These are phyloP conservation scores for Malassezia yamatoensis DNA, from an alignment of 1,284 basidiomycete genomes.

Conservation along the genomic window DNA sequence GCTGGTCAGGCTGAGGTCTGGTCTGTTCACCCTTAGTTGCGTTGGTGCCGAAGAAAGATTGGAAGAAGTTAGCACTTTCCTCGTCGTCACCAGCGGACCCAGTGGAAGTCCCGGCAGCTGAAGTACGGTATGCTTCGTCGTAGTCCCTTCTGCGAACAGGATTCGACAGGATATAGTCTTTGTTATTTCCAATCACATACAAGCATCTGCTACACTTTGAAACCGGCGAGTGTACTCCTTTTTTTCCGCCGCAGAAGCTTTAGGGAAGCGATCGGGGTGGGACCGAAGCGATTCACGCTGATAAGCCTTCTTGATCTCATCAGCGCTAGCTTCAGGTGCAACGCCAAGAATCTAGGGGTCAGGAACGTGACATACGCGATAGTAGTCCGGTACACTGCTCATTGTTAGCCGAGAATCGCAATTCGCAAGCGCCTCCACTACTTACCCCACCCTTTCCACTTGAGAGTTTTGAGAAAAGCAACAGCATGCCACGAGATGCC, in stretches of 20 bases:
- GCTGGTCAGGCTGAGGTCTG: conserved; percentile 31
- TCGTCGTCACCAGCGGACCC: conserved; percentile 21
- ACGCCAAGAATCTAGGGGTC: conserved; percentile 47
- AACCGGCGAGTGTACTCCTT: conserved; percentile 51
- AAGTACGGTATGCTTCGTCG: conserved; percentile 11
- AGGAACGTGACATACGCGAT: conserved; percentile 4
- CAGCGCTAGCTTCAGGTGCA: conserved; percentile 56
- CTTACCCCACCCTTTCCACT: no score
- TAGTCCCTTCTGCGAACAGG: conserved; percentile 67
- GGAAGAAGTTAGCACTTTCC: conserved; percentile 37
- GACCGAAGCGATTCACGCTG: conserved; percentile 65
- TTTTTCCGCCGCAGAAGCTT: conserved; percentile 63
- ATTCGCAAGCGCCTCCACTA: background rate
- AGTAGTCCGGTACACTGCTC: conserved; percentile 14
- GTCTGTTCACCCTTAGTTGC: background rate
- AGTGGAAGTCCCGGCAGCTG: conserved; percentile 8
- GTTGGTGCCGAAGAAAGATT: conserved; percentile 20
- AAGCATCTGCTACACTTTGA: conserved; percentile 76
- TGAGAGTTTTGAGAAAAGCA: background rate
- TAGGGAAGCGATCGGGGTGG: conserved; percentile 77
- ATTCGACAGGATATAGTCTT: conserved; percentile 79
- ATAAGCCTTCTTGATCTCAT: conserved; percentile 70
- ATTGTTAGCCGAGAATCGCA: background rate
- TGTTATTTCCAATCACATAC: conserved; percentile 7
- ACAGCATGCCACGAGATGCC: conserved; percentile 39